Conservation (phyloP, 805 yeast genomes). For the Metschnikowia kofuensis region DNA sequence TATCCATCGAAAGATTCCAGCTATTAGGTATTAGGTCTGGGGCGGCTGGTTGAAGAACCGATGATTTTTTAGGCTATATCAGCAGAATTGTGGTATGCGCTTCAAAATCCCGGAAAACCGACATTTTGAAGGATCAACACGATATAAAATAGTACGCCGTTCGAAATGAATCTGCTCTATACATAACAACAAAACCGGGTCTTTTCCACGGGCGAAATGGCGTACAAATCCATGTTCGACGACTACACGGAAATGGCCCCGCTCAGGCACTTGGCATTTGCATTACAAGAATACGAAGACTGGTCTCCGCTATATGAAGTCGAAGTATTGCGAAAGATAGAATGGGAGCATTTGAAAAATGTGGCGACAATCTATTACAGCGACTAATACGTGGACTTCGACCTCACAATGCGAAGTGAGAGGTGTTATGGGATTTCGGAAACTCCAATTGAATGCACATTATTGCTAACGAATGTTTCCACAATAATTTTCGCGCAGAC, state of each 20-base stretch:
- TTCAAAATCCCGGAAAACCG: slow-evolving; percentile 32
- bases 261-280: slow-evolving; percentile 40
- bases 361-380: slow-evolving; percentile 45
- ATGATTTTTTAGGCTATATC: slow-evolving; percentile 43
- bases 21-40: slow-evolving; percentile 53
- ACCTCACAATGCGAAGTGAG: slow-evolving; percentile 32
- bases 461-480: slow-evolving; percentile 48
- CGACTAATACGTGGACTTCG: slow-evolving; percentile 54
- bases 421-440: slow-evolving; percentile 26
- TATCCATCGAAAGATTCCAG: slow-evolving; percentile 52
- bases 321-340: slow-evolving; percentile 25
- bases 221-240: slow-evolving; percentile 47
- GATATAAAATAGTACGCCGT: slow-evolving; percentile 35
- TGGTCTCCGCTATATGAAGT: slow-evolving; percentile 41
- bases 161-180: slow-evolving; percentile 54
- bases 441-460: slow-evolving; percentile 36
- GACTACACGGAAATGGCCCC: slow-evolving; percentile 43
- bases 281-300: slow-evolving; percentile 27
- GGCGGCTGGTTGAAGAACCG: slow-evolving; percentile 48
- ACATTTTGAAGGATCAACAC: slow-evolving; percentile 35
- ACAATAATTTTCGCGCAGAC: slow-evolving; percentile 48
- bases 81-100: slow-evolving; percentile 38
- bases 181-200: slow-evolving; percentile 28
- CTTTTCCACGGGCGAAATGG: slow-evolving; percentile 56
- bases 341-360: slow-evolving; percentile 28